Evolutionary conservation across 768 basidiomycete species (phyloP).

Genomic region (Xerocomus brunneocitrinus): DNA sequence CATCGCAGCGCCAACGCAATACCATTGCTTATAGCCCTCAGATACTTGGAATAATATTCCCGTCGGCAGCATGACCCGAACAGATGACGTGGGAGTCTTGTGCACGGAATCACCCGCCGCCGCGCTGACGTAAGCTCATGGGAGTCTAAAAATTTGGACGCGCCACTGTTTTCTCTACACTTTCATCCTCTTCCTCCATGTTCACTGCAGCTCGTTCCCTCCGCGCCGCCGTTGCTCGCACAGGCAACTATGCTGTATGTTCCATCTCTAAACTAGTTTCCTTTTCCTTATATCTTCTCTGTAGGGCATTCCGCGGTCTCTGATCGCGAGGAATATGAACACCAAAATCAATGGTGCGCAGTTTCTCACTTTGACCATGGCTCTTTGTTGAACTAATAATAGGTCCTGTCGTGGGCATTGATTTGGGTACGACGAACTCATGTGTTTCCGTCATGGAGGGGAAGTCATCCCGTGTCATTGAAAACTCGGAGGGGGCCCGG

Average conservation of each 20-base stretch:
- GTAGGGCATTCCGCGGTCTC: conserved; percentile 63
- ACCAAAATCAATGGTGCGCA: conserved; percentile 81
- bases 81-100: conserved; percentile 4
- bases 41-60: no score
- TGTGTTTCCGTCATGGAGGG: conserved; percentile 96
- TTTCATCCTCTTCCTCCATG: conserved; percentile 56
- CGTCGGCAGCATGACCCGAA: no score
- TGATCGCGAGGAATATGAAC: conserved; percentile 91
- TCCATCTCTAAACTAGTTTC: not conserved
- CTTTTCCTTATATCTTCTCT: conserved; percentile 1
- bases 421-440: conserved; percentile 91
- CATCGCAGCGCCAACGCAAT: no score
- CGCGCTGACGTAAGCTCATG: conserved; percentile 28
- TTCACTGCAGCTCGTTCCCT: conserved; percentile 64
- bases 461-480: conserved; percentile 89
- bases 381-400: not conserved
- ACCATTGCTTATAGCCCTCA: no score
- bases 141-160: conserved; percentile 42
- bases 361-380: not conserved
- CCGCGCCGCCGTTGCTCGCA: conserved; percentile 53
- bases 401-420: conserved; percentile 95
- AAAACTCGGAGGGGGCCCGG: conserved; percentile 95
- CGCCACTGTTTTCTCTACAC: conserved; percentile 29
- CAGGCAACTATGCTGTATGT: conserved; percentile 62
- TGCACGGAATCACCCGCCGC: conserved; percentile 8